Evolutionary conservation across 202 grass and related monocot species (phyloP), one percentile per base, ranked within the genome.

Genomic region (Panicum hallii): DNA sequence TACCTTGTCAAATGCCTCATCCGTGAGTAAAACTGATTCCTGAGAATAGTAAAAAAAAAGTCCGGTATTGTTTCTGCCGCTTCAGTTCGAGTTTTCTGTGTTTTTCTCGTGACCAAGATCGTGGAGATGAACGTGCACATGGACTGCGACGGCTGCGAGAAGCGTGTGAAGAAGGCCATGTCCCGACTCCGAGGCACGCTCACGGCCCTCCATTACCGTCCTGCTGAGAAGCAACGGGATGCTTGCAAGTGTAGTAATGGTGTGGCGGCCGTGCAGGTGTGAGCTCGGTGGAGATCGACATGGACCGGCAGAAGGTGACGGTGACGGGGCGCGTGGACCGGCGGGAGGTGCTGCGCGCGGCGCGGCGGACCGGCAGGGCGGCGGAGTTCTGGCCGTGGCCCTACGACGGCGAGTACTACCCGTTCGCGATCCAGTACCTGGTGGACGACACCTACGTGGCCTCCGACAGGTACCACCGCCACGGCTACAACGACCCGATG

Each of bases 121-220:
- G 93, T 98, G 69, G 93, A 98, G 93, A 92, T 93, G 64, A 93
- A 89, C 57, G 91, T 98, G 55, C 95, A 93, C 81, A 98, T 98
- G 93, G 91, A 98, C 71, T 98, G 95, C 26, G 91, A 90, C 43
- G 95, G 91, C 40, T 98, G 93, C 89, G 77, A 92, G 81, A 89
- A 64, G 69, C 87, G 91, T 79, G 56, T 95, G 10, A 80, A 80
- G 77, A 94, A 90, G 78, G 91, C 93, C 79, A 89, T 98, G 84
- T 80, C 74, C 79, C 89, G 83, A 57, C 88, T 98, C 1, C 46
- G 93, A 71, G 95, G 95, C 92, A 91, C 74, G 88, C 30, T 17
- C 36, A 38, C 36, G 36, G 36, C 4, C 36, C 36, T 36, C 36
- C 1, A 38, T 38, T 38, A 38, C 46, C 20, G 8, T 57, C 22